Evolutionary conservation across 129 eudicot species (phyloP).

Genomic region (Tagetes patula): DNA sequence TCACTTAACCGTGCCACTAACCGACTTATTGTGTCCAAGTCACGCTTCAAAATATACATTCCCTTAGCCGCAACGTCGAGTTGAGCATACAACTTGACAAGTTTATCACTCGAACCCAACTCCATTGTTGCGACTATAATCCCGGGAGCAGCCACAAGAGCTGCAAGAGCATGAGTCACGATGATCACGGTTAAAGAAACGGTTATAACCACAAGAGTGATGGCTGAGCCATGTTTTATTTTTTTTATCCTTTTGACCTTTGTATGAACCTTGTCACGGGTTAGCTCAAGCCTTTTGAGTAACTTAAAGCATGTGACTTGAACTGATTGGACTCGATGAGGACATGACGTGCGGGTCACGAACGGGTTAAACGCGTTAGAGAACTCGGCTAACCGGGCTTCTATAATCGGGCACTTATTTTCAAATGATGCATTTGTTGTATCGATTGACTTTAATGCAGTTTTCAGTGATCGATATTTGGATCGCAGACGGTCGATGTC

Average conservation of each 20-base stretch:
- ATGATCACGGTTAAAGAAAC: slow-evolving; percentile 53
- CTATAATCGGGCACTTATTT: slow-evolving; percentile 29
- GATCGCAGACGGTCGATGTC: slow-evolving; percentile 53
- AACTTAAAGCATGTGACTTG: slow-evolving; percentile 52
- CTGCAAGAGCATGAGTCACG: slow-evolving; percentile 62
- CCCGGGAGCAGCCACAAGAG: slow-evolving; percentile 63
- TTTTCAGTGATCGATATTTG: slow-evolving; percentile 47
- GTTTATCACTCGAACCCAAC: slow-evolving; percentile 34
- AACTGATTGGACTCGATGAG: slow-evolving; percentile 47
- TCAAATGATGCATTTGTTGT: neutral
- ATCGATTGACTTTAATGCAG: slow-evolving; percentile 35
- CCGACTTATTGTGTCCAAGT: slow-evolving; percentile 77
- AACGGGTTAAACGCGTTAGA: slow-evolving; percentile 67
- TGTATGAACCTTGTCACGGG: slow-evolving; percentile 61
- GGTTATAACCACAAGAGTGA: slow-evolving; percentile 56
- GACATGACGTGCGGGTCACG: slow-evolving; percentile 42
- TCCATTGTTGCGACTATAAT: slow-evolving; percentile 51
- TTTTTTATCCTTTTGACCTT: slow-evolving; percentile 47
- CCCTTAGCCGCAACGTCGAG: slow-evolving; percentile 85
- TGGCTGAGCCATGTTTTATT: slow-evolving; percentile 57
- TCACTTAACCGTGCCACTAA: slow-evolving; percentile 65
- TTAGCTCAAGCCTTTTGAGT: slow-evolving; percentile 67
- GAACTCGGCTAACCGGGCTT: slow-evolving; percentile 48
- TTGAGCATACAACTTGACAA: slow-evolving; percentile 52
- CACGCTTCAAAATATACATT: slow-evolving; percentile 63